Evolutionary conservation across 192 early-diverging fungal genomes (phyloP).

Genomic region (Hyaloraphidium curvatum): DNA sequence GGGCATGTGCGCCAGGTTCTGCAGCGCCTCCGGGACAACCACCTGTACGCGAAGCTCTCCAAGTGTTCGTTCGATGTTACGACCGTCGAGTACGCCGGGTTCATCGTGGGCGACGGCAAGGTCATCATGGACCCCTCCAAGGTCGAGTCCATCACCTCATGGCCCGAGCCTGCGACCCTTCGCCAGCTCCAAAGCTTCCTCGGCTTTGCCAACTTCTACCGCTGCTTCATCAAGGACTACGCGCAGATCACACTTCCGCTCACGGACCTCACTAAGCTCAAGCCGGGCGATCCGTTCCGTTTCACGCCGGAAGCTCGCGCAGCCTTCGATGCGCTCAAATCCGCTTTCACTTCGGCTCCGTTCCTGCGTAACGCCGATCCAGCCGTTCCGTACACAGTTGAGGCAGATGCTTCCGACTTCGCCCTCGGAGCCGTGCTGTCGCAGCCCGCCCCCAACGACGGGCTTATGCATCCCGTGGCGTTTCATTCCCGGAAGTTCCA

Average conservation of each 20-base stretch:
- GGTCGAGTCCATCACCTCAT: too few relatives aligned
- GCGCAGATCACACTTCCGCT: slow-evolving; percentile 7
- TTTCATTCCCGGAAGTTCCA: slow-evolving; percentile 8
- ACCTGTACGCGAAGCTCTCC: too few relatives aligned
- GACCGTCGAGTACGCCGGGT: too few relatives aligned
- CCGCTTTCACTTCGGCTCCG: slow-evolving; percentile 9
- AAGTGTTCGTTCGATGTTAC: too few relatives aligned
- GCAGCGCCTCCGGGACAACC: too few relatives aligned
- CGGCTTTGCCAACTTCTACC: background rate
- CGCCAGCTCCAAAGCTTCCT: background rate
- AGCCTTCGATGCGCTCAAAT: slow-evolving; percentile 14
- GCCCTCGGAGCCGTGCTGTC: slow-evolving; percentile 15
- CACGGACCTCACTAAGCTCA: slow-evolving; percentile 3
- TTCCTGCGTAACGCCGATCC: slow-evolving; percentile 12
- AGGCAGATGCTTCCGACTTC: slow-evolving; percentile 16
- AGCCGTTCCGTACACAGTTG: slow-evolving; percentile 7
- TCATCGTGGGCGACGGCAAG: too few relatives aligned
- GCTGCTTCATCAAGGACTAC: slow-evolving; percentile 5
- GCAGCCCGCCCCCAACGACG: too few relatives aligned
- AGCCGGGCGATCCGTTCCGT: background rate
- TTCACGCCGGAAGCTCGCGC: background rate
- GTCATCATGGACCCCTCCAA: too few relatives aligned
- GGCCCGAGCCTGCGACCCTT: background rate
- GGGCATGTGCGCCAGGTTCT: too few relatives aligned
- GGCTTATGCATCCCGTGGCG: slow-evolving; percentile 19